Percentiles rank a stretch among this genome's conserved stretches.
Conservation (phyloP, 768 basidiomycete genomes). For the Tricholoma terreum region DNA sequence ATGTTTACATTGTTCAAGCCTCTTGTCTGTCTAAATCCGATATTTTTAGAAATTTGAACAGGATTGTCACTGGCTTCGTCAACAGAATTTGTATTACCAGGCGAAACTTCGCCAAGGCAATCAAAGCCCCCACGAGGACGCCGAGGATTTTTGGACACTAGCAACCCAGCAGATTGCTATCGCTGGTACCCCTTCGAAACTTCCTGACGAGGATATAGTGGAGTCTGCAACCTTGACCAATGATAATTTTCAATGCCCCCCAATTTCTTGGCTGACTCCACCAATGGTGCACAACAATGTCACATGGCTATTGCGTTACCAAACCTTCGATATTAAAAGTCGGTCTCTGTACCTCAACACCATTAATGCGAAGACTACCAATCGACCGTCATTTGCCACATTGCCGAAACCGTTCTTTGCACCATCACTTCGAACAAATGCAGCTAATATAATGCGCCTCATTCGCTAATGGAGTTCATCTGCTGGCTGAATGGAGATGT, state of each 20-base stretch:
- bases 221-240: neutral
- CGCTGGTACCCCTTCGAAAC: neutral
- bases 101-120: neutral
- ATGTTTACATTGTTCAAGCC: neutral
- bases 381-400: constrained; percentile 4
- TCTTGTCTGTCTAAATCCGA: neutral
- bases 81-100: neutral
- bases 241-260: neutral
- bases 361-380: constrained; percentile 1
- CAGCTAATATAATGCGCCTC: constrained; percentile 8
- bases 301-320: constrained; percentile 12
- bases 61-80: neutral
- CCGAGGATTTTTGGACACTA: neutral
- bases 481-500: neutral
- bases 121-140: neutral
- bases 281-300: constrained; percentile 8
- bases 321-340: constrained; percentile 4
- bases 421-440: constrained; percentile 10
- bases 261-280: neutral
- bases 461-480: constrained; percentile 1
- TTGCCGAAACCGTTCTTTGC: constrained; percentile 20
- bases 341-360: constrained; percentile 14
- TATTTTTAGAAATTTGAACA: neutral
- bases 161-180: neutral
- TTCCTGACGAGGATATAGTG: neutral